Base-by-base conservation (phyloP, 345 rosid species). In the Salix exigua region DNA sequence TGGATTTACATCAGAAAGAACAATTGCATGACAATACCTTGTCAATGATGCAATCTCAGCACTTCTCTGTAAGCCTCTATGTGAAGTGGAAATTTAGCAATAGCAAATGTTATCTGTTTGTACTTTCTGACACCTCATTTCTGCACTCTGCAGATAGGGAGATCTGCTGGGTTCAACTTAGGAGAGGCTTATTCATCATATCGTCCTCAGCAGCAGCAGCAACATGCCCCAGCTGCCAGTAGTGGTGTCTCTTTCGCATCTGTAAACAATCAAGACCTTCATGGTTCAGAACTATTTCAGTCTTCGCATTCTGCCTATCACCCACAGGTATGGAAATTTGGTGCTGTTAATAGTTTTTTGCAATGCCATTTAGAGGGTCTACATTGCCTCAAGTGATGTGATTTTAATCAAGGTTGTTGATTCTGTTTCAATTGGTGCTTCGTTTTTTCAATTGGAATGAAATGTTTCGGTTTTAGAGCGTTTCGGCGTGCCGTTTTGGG, bases 21-120 rank as follows among this genome's bases (percentile, higher is more conserved):
- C 98, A 92, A 84, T 89, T 96, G 81, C 98, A 91, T 81, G 98
- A 96, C 73, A 96, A 87, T 85, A 73, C 98, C 30, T 85, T 91
- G 91, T 89, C 99, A 69, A 88, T 94, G 97, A 92, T 96, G 96
- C 99, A 92, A 82, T 90, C 97, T 75, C 99, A 96, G 86, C 97
- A 91, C 87, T 94, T 92, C 81, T 87, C 97, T 70, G 99, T 96
- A 84, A 86, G 99, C 81, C 68, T 48, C 63, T 17, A 62, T 66
- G 26, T 72, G 31, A 16, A 30, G 65, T 37, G 10, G 26, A 38
- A 70, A 62, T 71, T 76, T 25, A 69, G 50, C 65, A 62, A 12
- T 53, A 76, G 62, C 55, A 73, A 30, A 28, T 55, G 14, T 11
- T 50, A 48, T 65, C 9, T 72, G 31, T 46, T 75, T 28, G 44